Evolutionary conservation across 495 filamentous ascomycete genomes (phyloP), one percentile per base, ranked within the genome.

Genomic region (Amorphotheca resinae): DNA sequence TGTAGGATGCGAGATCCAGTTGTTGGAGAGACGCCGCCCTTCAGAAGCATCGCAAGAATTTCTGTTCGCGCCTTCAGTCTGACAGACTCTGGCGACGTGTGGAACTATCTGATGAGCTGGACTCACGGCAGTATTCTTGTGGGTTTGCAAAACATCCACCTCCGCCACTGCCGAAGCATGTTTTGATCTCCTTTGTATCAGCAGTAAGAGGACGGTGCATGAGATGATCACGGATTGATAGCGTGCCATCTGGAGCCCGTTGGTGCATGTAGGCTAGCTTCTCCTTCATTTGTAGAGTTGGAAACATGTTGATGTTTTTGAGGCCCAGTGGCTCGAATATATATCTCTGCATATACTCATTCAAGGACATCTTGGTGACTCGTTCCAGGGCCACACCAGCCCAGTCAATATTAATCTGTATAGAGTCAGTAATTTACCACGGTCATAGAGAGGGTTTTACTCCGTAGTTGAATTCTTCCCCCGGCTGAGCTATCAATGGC

Each of bases 401-500:
- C 75, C 74, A 79, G 53, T 79, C 75, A 30, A 77, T 59, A 34
- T 65, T 36, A 20, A 36, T 36, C 28, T 32, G 28, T 11, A 9
- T 1, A n/a, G n/a, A n/a, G n/a, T n/a, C n/a, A n/a, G 14, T 26
- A 32, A 32, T 30, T 18, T 30, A 11, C 28, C 6, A 31, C 12
- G 5, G 32, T 9, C 39, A 14, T 16, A 16, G 11, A 41, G 30
- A 18, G 33, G 4, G 23, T 45, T 67, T 54, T 59, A 73, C 70
- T 1, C 75, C 76, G 46, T 81, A 80, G 45, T 70, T 59, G 68
- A 70, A 80, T 9, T 53, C 56, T 35, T 62, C 59, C 0, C 75
- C 76, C 8, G 74, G 76, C 48, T 80, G 74, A 52, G 67, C 66
- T 9, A 73, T 65, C 62, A 20, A 70, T 64, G 76, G 74, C 28